Percentiles rank a stretch among this genome's conserved stretches.
These are phyloP conservation scores for Fonsecaea nubica DNA, from an alignment of 2,329 filamentous ascomycete species.

Conservation along the genomic window DNA sequence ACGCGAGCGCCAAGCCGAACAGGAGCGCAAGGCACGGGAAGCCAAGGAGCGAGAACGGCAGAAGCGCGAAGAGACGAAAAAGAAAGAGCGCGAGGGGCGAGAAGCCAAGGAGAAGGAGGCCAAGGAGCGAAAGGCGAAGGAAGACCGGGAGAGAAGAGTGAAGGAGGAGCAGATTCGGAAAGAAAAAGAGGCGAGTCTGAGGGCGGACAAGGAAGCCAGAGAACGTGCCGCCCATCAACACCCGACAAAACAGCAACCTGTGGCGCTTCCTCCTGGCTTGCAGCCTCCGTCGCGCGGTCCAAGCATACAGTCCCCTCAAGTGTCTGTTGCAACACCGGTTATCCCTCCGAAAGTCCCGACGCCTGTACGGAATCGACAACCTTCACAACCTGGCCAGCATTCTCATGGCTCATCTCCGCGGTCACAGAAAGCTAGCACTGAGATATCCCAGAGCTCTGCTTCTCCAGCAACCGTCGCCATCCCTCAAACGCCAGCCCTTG, in stretches of 20 bases:
- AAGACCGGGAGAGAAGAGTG: slow-evolving; percentile 65
- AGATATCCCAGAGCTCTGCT: slow-evolving; percentile 69
- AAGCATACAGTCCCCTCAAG: slow-evolving; percentile 75
- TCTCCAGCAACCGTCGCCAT: slow-evolving; percentile 68
- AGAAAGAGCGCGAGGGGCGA: slow-evolving; percentile 73
- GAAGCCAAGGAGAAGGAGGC: slow-evolving; percentile 73
- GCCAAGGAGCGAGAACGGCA: slow-evolving; percentile 82
- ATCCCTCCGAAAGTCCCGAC: slow-evolving; percentile 85
- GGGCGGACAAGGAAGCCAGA: slow-evolving; percentile 54
- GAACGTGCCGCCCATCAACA: slow-evolving; percentile 49
- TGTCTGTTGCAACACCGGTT: slow-evolving; percentile 78
- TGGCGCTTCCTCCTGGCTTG: slow-evolving; percentile 58
- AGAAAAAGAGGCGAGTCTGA: slow-evolving; percentile 62
- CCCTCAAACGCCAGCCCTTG: slow-evolving; percentile 67
- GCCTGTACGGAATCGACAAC: slow-evolving; percentile 75
- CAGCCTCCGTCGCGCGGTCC: slow-evolving; percentile 59
- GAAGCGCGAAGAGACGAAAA: slow-evolving; percentile 72
- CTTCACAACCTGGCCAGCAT: slow-evolving; percentile 81
- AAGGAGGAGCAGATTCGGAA: slow-evolving; percentile 58
- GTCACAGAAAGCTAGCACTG: slow-evolving; percentile 52
- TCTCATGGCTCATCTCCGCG: slow-evolving; percentile 71
- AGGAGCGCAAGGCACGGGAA: slow-evolving; percentile 82
- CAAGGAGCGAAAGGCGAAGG: slow-evolving; percentile 68
- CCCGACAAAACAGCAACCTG: slow-evolving; percentile 43
- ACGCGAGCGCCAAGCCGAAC: slow-evolving; percentile 81